Base-by-base conservation (phyloP, 2,329 filamentous ascomycete genomes). In the Davidsoniella eucalypti region DNA sequence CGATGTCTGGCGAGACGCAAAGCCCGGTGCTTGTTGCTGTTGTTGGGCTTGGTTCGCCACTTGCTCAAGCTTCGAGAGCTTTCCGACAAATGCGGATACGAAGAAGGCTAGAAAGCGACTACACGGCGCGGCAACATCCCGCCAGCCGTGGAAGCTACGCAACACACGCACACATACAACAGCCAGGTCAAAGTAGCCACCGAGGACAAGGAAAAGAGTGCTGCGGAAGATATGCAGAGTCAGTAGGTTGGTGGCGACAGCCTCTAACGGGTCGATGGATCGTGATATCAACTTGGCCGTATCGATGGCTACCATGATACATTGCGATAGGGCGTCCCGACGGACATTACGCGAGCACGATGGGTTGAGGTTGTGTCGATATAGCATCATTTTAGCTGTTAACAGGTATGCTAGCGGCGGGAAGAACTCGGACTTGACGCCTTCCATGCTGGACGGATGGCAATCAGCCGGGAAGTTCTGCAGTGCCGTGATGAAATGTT, bases 191-290 rank as follows among this genome's bases (percentile, higher is more conserved):
- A 82, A 84, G 47, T 86, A 80, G 40, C 80, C 80, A 1, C 77
- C 75, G 47, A 93, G 76, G 18, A 90, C 75, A 4, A 95, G 69
- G 51, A 95, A 79, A 1, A 96, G 71, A 1, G 84, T 74, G 59
- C 84, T 93, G 18, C 90, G 82, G 77, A 93, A 95, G 42, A 94
- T 72, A 61, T 96, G 92, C 12, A 78, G 79, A 51, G 86, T 84
- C 7, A 93, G 70, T 57, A 90, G 76, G 3, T 82, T 78, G 1
- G 82, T 86, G 2, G 86, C 79, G 9, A 80, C 76, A 33, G 79
- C 75, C 4, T 76, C 73, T 1, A 87, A 68, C 8, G 75, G 70
- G 2, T 73, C 66, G 23, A 73, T 75, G 61, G 69, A 70, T 46
- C 90, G 78, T 8, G 78, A 76, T 10, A 96, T 71, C 16, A 93